Conservation (phyloP, 2,329 filamentous ascomycete genomes). For the Sporothrix dimorphospora region DNA sequence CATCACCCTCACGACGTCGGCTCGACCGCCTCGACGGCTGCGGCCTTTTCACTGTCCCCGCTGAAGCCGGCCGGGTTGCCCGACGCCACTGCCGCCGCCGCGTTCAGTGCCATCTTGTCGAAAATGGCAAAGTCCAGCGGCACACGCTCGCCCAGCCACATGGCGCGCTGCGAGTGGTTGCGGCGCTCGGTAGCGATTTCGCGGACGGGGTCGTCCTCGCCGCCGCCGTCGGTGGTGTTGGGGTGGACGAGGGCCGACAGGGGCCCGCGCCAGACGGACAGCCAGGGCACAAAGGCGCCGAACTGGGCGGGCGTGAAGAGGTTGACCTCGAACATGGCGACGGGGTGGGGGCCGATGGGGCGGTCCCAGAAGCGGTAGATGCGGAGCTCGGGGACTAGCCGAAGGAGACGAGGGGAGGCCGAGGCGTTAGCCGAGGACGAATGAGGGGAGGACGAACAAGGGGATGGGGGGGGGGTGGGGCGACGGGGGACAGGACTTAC, state of each 20-base stretch:
- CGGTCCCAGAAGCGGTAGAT: conserved; percentile 78
- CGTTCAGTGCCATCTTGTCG: conserved; percentile 39
- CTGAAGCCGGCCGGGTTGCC: not conserved
- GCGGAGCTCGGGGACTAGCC: conserved; percentile 84
- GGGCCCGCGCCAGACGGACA: conserved; percentile 79
- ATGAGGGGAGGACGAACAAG: not conserved
- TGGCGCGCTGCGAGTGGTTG: conserved; percentile 70
- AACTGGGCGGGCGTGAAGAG: conserved; percentile 84
- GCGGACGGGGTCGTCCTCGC: conserved; percentile 34
- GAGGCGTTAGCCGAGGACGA: not conserved
- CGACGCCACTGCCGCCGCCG: conserved; percentile 6
- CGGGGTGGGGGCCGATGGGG: conserved; percentile 79
- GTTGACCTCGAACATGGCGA: conserved; percentile 93
- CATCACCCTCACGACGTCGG: not conserved
- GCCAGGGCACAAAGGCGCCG: conserved; percentile 84
- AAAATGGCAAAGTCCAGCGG: conserved; percentile 62
- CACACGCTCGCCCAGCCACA: conserved; percentile 72
- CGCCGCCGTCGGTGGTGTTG: conserved; percentile 63
- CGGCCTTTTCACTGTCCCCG: not conserved
- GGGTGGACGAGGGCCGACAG: conserved; percentile 81
- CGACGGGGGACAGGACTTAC: too few relatives aligned
- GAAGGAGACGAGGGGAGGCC: too few relatives aligned
- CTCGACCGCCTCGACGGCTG: not conserved
- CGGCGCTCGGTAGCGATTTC: conserved; percentile 44
- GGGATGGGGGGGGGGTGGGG: not conserved